phyloP scores from a whole-genome alignment of 108 stramenopile species.

The Chaetoceros muelleri region DNA sequence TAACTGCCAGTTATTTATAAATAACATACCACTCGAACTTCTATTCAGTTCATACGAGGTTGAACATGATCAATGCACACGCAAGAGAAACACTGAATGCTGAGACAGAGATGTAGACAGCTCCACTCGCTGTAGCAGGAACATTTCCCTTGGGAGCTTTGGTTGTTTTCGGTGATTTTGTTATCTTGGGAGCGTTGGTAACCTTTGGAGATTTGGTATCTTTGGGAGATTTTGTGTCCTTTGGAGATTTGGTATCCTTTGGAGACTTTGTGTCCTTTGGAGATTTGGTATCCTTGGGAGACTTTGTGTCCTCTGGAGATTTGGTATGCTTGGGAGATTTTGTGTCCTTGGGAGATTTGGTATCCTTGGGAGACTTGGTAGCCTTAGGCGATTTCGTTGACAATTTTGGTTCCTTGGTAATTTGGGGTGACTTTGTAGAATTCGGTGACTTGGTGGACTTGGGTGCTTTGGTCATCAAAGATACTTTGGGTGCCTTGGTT shows the following conservation, averaged over 20 bases:
- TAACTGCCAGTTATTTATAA: no score
- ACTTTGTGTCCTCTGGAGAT: not conserved
- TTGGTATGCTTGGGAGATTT: not conserved
- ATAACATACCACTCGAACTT: no score
- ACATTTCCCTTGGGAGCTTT: not conserved
- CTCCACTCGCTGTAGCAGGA: not conserved
- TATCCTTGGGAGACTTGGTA: not conserved
- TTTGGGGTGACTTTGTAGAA: not conserved
- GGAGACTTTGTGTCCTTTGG: not conserved
- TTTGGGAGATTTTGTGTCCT: no score
- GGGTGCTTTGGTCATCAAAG: not conserved
- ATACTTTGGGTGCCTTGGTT: not conserved
- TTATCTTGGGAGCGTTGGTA: not conserved
- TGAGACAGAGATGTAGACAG: no score
- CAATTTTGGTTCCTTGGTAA: no score
- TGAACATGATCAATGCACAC: no score
- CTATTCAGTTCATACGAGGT: no score
- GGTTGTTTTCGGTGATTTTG: not conserved
- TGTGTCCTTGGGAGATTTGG: not conserved
- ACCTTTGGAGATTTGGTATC: not conserved
- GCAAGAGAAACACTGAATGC: no score
- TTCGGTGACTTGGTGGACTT: not conserved
- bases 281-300: not conserved
- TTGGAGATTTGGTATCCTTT: no score
- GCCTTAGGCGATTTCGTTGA: no score